Percentiles rank a stretch among this genome's conserved stretches.
Evolutionary conservation across 208 protist genomes (phyloP).

Genomic region (Trypanosoma theileri): DNA sequence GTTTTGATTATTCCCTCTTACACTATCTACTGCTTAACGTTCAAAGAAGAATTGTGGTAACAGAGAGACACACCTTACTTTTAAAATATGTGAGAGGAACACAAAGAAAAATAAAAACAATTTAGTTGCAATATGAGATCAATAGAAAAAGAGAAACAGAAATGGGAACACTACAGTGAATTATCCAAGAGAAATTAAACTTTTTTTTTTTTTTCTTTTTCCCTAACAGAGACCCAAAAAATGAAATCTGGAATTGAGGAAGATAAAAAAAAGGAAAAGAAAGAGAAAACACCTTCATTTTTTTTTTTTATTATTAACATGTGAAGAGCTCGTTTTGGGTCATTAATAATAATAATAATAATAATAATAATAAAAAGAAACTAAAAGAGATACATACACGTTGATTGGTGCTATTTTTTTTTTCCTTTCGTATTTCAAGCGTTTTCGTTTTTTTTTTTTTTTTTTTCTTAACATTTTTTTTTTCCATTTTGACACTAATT

Average conservation of each 20-base stretch:
- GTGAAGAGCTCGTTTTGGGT: no score
- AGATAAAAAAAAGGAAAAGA: no score
- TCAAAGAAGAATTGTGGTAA: slow-evolving; percentile 1
- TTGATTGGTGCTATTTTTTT: not conserved
- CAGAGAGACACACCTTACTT: not conserved
- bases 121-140: not conserved
- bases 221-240: no score
- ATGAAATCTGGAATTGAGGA: no score
- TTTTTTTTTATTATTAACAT: no score
- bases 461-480: no score
- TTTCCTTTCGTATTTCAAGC: not conserved
- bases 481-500: no score
- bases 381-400: not conserved
- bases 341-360: no score
- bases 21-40: no score
- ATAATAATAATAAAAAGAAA: no score
- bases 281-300: no score
- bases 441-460: slow-evolving; percentile 4
- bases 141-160: slow-evolving; percentile 18
- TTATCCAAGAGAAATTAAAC: no score
- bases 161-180: not conserved
- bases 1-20: not conserved
- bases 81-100: not conserved
- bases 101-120: slow-evolving; percentile 12
- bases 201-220: not conserved